Conservation (phyloP, 2,329 filamentous ascomycete species). For the Xylariales sp. region DNA sequence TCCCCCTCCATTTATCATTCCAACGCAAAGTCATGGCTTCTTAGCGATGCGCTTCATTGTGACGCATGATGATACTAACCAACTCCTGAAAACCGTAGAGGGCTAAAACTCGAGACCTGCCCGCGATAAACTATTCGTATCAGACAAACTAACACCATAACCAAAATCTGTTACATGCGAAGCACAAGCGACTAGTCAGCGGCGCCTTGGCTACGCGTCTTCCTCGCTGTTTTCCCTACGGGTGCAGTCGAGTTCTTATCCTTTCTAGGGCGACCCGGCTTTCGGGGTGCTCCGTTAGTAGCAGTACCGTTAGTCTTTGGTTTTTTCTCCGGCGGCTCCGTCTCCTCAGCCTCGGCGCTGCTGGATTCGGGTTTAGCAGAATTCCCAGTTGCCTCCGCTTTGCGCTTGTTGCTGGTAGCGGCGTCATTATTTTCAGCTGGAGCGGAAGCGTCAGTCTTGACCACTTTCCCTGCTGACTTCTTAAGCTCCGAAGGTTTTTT, state of each 20-base stretch:
- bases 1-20: background rate
- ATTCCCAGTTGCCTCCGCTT: conserved; percentile 37
- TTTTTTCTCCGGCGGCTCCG: conserved; percentile 55
- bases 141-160: background rate
- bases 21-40: conserved; percentile 8
- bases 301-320: conserved; percentile 53
- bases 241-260: conserved; percentile 48
- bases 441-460: conserved; percentile 35
- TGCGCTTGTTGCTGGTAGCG: conserved; percentile 45
- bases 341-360: conserved; percentile 29
- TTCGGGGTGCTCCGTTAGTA: conserved; percentile 46
- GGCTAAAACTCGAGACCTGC: background rate
- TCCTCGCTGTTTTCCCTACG: conserved; percentile 53
- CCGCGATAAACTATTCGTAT: background rate
- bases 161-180: background rate
- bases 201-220: conserved; percentile 54
- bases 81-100: conserved; percentile 15
- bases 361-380: conserved; percentile 33
- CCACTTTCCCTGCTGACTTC: conserved; percentile 40
- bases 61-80: conserved; percentile 12
- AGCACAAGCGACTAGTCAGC: conserved; percentile 24
- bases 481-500: conserved; percentile 36
- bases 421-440: conserved; percentile 33
- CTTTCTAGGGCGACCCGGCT: conserved; percentile 52
- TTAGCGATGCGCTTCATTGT: conserved; percentile 6